Evolutionary conservation across 345 rosid genomes (phyloP).

Genomic region (Psidium guajava): DNA sequence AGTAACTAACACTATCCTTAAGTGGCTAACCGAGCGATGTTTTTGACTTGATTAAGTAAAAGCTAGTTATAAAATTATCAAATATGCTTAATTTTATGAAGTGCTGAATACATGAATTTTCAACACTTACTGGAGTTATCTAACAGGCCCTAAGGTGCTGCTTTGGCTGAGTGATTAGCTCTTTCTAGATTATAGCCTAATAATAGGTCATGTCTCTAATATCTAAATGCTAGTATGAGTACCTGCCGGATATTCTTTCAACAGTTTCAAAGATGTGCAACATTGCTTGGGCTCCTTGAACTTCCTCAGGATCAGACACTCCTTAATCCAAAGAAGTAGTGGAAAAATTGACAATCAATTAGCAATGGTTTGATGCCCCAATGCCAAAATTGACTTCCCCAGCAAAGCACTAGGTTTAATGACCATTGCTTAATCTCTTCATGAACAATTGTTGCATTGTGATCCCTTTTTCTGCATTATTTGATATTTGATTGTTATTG

Average conservation of each 20-base stretch:
- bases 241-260: background rate
- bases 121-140: background rate
- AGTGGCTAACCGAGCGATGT: background rate
- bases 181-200: background rate
- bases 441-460: background rate
- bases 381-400: background rate
- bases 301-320: background rate
- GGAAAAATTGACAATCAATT: background rate
- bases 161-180: background rate
- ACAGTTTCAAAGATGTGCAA: background rate
- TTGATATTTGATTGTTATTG: background rate
- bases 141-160: background rate
- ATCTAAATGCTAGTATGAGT: background rate
- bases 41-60: background rate
- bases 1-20: background rate
- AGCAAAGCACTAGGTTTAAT: background rate
- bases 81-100: background rate
- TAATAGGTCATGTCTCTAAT: background rate
- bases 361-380: background rate
- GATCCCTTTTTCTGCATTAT: background rate
- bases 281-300: background rate
- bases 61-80: background rate
- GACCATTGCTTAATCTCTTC: background rate
- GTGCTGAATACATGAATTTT: background rate
- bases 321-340: background rate